Evolutionary conservation across 2,329 filamentous ascomycete species (phyloP).

Genomic region (Fusarium sp.): DNA sequence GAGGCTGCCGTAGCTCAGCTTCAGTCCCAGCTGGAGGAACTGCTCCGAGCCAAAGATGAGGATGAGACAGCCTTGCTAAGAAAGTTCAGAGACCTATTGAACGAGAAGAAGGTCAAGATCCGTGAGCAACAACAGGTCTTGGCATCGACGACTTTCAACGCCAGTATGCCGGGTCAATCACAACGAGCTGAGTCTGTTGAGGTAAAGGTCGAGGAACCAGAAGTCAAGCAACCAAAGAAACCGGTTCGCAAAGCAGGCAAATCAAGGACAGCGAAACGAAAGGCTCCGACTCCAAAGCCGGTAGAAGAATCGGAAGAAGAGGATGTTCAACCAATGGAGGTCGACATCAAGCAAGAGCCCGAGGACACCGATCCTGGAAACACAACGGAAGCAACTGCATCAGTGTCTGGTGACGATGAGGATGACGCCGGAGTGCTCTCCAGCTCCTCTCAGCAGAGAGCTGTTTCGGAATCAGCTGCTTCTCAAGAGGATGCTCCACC

Average conservation of each 20-base stretch:
- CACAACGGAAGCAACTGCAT: slow-evolving; percentile 55
- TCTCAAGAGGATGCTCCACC: slow-evolving; percentile 18
- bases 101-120: slow-evolving; percentile 85
- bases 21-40: slow-evolving; percentile 72
- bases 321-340: slow-evolving; percentile 62
- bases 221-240: slow-evolving; percentile 40
- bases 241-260: slow-evolving; percentile 42
- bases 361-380: slow-evolving; percentile 56
- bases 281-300: slow-evolving; percentile 54
- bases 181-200: slow-evolving; percentile 39
- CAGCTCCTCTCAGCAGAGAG: slow-evolving; percentile 7
- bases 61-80: slow-evolving; percentile 75
- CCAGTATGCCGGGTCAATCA: slow-evolving; percentile 45
- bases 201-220: slow-evolving; percentile 16
- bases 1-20: slow-evolving; percentile 69
- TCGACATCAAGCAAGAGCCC: slow-evolving; percentile 54
- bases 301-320: slow-evolving; percentile 57
- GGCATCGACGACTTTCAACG: slow-evolving; percentile 57
- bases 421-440: slow-evolving; percentile 43
- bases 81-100: slow-evolving; percentile 78
- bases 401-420: slow-evolving; percentile 58
- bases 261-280: slow-evolving; percentile 64
- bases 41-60: slow-evolving; percentile 73
- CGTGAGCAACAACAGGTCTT: slow-evolving; percentile 77
- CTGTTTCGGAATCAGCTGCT: background rate